Conservation (phyloP, 768 basidiomycete genomes). For the Suillus sp. region DNA sequence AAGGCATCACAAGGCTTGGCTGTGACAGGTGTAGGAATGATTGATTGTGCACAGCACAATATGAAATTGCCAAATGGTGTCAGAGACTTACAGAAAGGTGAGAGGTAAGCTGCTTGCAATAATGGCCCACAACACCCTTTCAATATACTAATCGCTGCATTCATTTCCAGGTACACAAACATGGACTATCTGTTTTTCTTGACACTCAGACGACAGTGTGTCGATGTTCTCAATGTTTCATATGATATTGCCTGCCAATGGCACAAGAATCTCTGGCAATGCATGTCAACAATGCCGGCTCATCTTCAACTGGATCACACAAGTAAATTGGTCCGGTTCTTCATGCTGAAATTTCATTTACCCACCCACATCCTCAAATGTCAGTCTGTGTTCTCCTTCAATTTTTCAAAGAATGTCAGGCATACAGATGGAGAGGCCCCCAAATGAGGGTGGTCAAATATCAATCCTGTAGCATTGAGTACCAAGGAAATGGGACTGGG, state of each 20-base stretch:
- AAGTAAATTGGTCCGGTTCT: slow-evolving; percentile 11
- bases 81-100: neutral
- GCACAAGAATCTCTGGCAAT: too few relatives aligned
- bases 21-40: slow-evolving; percentile 31
- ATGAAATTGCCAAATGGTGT: slow-evolving; percentile 9
- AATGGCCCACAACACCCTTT: neutral
- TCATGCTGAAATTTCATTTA: slow-evolving; percentile 25
- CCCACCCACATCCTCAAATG: slow-evolving; percentile 19
- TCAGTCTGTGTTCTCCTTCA: slow-evolving; percentile 10
- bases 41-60: slow-evolving; percentile 29
- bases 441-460: too few relatives aligned
- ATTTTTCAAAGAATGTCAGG: too few relatives aligned
- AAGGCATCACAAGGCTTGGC: slow-evolving; percentile 14
- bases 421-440: too few relatives aligned
- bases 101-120: neutral
- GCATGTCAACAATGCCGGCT: neutral
- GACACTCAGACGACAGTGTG: too few relatives aligned
- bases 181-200: neutral
- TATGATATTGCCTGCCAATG: too few relatives aligned
- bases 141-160: neutral
- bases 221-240: too few relatives aligned
- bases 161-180: neutral
- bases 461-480: too few relatives aligned
- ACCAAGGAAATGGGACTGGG: too few relatives aligned
- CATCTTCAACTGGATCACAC: slow-evolving; percentile 1